phyloP scores from a whole-genome alignment of 1,139 yeast genomes.

The Saccharomyces hybrid region DNA sequence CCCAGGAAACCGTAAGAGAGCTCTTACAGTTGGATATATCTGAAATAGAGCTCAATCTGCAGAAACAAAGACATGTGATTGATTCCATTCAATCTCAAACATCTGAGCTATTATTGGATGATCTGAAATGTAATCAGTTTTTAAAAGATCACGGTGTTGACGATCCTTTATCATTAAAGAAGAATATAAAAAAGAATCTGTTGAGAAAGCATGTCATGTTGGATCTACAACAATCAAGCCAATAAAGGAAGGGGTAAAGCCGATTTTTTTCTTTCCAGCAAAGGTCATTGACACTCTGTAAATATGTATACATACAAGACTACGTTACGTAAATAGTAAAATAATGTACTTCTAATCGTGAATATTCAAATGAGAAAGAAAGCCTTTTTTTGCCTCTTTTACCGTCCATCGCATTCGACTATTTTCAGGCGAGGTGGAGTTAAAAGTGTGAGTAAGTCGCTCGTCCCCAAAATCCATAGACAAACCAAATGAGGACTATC shows the following conservation, averaged over 20 bases:
- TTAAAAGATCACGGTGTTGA: conserved; percentile 28
- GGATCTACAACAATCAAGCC: conserved; percentile 10
- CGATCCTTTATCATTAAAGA: conserved; percentile 34
- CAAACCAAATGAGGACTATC: neutral
- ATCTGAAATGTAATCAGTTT: conserved; percentile 29
- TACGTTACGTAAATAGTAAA: neutral
- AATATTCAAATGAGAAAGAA: neutral
- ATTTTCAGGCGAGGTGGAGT: neutral
- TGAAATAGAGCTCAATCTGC: conserved; percentile 32
- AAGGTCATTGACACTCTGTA: neutral
- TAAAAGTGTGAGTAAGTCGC: neutral
- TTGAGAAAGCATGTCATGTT: conserved; percentile 41
- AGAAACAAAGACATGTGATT: conserved; percentile 25
- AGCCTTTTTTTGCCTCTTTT: neutral
- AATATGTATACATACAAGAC: neutral
- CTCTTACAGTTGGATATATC: conserved; percentile 36
- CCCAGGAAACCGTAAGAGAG: conserved; percentile 37
- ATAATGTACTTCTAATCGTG: neutral
- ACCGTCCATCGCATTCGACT: neutral
- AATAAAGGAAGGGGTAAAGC: neutral
- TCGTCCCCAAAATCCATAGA: neutral
- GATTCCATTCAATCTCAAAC: conserved; percentile 33
- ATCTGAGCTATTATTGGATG: conserved; percentile 33
- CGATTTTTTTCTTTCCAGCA: neutral
- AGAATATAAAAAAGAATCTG: conserved; percentile 44